Conservation (phyloP, 2,329 filamentous ascomycete genomes). For the Exophiala sp. region DNA sequence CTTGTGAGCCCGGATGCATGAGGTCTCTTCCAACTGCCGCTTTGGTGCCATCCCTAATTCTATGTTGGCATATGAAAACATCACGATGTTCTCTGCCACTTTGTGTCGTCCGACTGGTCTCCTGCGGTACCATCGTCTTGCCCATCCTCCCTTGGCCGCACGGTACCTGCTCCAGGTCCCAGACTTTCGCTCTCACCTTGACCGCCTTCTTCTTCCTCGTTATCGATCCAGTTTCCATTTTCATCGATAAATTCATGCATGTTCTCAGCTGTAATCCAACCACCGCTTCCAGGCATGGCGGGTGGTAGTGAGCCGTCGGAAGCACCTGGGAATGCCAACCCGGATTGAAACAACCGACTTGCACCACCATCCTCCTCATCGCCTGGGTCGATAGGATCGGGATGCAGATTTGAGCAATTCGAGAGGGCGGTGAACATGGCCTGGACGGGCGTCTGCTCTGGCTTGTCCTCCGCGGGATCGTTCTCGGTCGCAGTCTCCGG, state of each 20-base stretch:
- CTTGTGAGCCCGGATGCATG: no score
- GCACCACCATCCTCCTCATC: constrained; percentile 37
- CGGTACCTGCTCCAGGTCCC: constrained; percentile 41
- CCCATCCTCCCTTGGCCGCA: constrained; percentile 36
- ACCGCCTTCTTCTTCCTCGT: constrained; percentile 47
- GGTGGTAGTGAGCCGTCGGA: constrained; percentile 42
- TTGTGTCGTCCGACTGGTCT: constrained; percentile 41
- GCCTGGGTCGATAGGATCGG: constrained; percentile 39
- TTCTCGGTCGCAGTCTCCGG: constrained; percentile 27
- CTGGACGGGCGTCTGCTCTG: constrained; percentile 38
- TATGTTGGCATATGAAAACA: neutral
- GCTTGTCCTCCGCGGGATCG: constrained; percentile 31
- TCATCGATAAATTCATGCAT: constrained; percentile 78
- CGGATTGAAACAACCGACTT: constrained; percentile 36
- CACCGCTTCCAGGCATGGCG: constrained; percentile 47
- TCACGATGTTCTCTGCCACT: constrained; percentile 53
- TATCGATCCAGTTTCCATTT: constrained; percentile 71
- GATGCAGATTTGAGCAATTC: constrained; percentile 48
- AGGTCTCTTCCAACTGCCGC: no score
- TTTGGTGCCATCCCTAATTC: neutral
- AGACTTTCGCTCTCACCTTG: constrained; percentile 54
- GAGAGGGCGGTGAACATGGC: constrained; percentile 45
- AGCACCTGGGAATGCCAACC: constrained; percentile 36
- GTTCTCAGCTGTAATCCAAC: constrained; percentile 79
- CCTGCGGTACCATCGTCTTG: constrained; percentile 27